Evolutionary conservation across 352 stramenopile species (phyloP), one percentile per base, ranked within the genome.

Genomic region (Pseudoperonospora humuli): DNA sequence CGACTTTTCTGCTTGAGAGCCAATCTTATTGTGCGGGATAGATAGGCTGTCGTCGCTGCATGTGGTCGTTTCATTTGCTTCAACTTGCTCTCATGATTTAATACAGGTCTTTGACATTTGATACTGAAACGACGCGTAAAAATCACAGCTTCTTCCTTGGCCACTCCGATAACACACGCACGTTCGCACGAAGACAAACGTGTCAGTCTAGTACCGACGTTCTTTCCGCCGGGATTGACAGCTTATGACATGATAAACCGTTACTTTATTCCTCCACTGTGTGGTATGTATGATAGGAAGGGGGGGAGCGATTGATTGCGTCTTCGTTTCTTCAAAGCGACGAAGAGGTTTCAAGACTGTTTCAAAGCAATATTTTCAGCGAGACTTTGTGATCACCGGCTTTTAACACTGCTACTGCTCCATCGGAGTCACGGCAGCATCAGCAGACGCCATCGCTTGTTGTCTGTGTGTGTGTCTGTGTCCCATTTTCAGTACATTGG

Each of bases 401-500:
- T 45, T 14, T 11, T 31, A n/a, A n/a, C n/a, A n/a, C n/a, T n/a
- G n/a, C n/a, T n/a, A 47, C 39, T 39, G 26, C 40, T 40, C 39
- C 5, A 7, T 19, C 26, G 21, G 38, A 21, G 28, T n/a, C 39
- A 46, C 29, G 37, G 37, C 35, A 39, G 18, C 44, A 47, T 39
- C 8, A 34, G 38, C 18, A 41, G n/a, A 57, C 39, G 18, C 37
- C 29, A 52, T 47, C 35, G 14, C 27, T n/a, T n/a, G 39, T 41
- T 25, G 33, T 31, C 26, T 10, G 24, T 14, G 7, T 20, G 28
- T 27, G 27, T 36, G 38, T n/a, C n/a, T n/a, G n/a, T n/a, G 48
- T 64, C 55, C 39, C 55, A 64, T 56, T 59, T 60, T 54, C 28
- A 55, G 55, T 51, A 24, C 46, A 33, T 28, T 36, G 25, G 53